Conservation (phyloP, 2,329 filamentous ascomycete genomes). For the Colletotrichum noveboracense region DNA sequence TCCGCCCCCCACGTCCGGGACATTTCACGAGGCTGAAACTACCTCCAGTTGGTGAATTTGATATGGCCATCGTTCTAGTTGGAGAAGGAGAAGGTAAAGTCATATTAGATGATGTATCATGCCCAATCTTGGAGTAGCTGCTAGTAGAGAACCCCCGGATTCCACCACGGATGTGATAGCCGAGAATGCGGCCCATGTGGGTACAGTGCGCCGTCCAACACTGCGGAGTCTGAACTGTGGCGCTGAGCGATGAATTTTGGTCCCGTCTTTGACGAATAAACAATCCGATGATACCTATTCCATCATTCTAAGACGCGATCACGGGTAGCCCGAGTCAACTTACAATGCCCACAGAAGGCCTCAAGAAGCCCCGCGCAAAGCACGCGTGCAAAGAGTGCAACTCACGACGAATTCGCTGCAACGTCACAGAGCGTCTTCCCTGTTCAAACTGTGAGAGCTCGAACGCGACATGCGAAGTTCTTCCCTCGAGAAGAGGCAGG, state of each 20-base stretch:
- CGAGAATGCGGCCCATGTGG: neutral
- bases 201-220: neutral
- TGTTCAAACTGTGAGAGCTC: conserved; percentile 24
- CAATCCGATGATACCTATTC: neutral
- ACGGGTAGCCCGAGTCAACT: neutral
- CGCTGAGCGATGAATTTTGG: neutral
- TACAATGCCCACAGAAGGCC: neutral
- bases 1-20: no score
- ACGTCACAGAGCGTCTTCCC: conserved; percentile 24
- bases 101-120: neutral
- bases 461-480: conserved; percentile 20
- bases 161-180: neutral
- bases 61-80: neutral
- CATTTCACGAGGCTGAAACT: no score
- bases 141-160: neutral
- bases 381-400: conserved; percentile 27
- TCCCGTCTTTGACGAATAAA: neutral
- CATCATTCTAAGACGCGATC: neutral
- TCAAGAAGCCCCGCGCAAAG: conserved; percentile 24
- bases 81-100: neutral
- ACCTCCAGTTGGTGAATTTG: no score
- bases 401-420: conserved; percentile 24
- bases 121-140: neutral
- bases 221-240: neutral
- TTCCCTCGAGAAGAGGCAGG: conserved; percentile 23